Conservation (phyloP, 106 monocot species). For the Dioscorea alata region DNA sequence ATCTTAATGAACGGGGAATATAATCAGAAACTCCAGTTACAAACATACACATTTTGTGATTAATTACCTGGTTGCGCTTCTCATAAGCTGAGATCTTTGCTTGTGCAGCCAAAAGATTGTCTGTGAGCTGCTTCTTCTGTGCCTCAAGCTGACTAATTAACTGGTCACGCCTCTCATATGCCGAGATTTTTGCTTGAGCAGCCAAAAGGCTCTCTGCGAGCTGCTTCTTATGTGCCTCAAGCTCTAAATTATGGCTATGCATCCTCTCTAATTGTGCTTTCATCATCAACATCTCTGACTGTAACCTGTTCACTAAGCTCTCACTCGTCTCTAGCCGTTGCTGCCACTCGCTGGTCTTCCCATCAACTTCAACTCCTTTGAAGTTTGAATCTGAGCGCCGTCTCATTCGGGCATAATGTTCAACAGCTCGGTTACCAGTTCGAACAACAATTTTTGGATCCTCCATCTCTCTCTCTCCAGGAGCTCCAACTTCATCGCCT, state of each 20-base stretch:
- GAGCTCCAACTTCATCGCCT: background rate
- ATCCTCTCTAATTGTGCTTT: conserved; percentile 48
- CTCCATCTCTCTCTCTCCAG: conserved; percentile 14
- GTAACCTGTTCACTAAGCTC: conserved; percentile 40
- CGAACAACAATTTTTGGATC: conserved; percentile 12
- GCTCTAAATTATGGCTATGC: conserved; percentile 30
- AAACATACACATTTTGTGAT: background rate
- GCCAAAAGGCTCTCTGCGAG: conserved; percentile 24
- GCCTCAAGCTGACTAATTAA: conserved; percentile 34
- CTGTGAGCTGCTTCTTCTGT: conserved; percentile 38
- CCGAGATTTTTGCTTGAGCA: conserved; percentile 33
- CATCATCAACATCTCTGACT: conserved; percentile 26
- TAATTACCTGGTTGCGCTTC: conserved; percentile 27
- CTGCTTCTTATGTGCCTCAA: conserved; percentile 52
- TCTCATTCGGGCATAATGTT: conserved; percentile 30
- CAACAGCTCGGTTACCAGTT: conserved; percentile 7
- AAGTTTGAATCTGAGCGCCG: conserved; percentile 7
- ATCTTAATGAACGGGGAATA: background rate
- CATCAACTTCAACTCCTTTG: conserved; percentile 18
- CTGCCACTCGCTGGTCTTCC: conserved; percentile 30
- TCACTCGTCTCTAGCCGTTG: conserved; percentile 40
- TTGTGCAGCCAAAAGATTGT: conserved; percentile 35
- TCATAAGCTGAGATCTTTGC: conserved; percentile 23
- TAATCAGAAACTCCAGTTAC: background rate
- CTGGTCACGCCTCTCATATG: conserved; percentile 19